phyloP scores from a whole-genome alignment of 768 basidiomycete species.

The Serendipita sp. region DNA sequence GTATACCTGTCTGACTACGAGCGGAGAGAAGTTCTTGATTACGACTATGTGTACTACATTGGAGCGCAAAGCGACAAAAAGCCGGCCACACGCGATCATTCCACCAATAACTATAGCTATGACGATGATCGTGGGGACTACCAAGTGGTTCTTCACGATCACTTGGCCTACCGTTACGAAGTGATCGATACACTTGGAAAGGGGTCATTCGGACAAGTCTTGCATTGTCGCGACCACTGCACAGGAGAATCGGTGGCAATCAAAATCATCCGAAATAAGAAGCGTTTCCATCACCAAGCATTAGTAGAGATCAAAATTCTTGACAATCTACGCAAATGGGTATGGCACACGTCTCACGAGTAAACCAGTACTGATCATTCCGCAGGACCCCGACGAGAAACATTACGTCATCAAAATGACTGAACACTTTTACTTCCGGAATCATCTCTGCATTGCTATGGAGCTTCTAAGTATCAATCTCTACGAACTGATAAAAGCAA shows the following conservation, averaged over 20 bases:
- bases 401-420: conserved; percentile 97
- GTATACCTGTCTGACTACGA: conserved; percentile 76
- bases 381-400: conserved; percentile 86
- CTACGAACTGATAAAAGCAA: conserved; percentile 98
- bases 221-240: conserved; percentile 88
- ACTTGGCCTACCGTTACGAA: conserved; percentile 95
- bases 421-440: conserved; percentile 95
- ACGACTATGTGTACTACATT: conserved; percentile 63
- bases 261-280: conserved; percentile 99
- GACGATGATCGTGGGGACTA: conserved; percentile 99
- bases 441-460: conserved; percentile 95
- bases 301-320: conserved; percentile 98
- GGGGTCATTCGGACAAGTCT: conserved; percentile 94
- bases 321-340: conserved; percentile 95
- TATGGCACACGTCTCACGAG: conserved; percentile 17
- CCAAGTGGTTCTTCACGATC: conserved; percentile 74
- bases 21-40: conserved; percentile 80
- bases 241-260: conserved; percentile 94
- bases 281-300: conserved; percentile 95
- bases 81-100: conserved; percentile 49
- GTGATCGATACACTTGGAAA: conserved; percentile 85
- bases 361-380: conserved; percentile 1
- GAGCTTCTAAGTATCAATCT: conserved; percentile 96
- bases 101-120: conserved; percentile 82
- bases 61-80: conserved; percentile 77